Conservation (phyloP, 106 monocot genomes). For the Acorus gramineus region DNA sequence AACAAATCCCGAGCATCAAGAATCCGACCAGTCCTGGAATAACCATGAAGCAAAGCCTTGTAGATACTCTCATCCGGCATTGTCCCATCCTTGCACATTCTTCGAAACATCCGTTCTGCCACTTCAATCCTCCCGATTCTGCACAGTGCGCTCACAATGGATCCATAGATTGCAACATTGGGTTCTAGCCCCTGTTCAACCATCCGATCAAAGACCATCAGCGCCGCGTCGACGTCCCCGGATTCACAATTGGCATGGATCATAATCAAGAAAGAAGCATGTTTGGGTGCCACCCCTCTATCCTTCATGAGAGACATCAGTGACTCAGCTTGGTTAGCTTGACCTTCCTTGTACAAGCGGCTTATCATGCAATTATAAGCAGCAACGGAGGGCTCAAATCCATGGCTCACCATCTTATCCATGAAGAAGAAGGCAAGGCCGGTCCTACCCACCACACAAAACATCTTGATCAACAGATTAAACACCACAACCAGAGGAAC, state of each 20-base stretch:
- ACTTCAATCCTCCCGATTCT: slow-evolving; percentile 8
- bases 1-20: slow-evolving; percentile 17
- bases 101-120: slow-evolving; percentile 10
- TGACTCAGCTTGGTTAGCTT: slow-evolving; percentile 13
- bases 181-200: slow-evolving; percentile 24
- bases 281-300: slow-evolving; percentile 13
- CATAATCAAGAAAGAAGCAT: slow-evolving; percentile 22
- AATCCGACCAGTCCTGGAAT: slow-evolving; percentile 12
- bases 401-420: slow-evolving; percentile 25
- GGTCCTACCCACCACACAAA: slow-evolving; percentile 26
- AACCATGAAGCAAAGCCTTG: slow-evolving; percentile 20
- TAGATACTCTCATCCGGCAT: slow-evolving; percentile 24
- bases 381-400: slow-evolving; percentile 22
- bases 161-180: slow-evolving; percentile 25
- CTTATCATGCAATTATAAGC: slow-evolving; percentile 30
- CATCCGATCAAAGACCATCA: slow-evolving; percentile 23
- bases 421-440: slow-evolving; percentile 17
- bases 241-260: slow-evolving; percentile 21
- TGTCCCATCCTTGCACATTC: slow-evolving; percentile 16
- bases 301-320: slow-evolving; percentile 12
- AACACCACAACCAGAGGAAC: slow-evolving; percentile 20
- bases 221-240: slow-evolving; percentile 23
- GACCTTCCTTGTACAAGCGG: slow-evolving; percentile 22
- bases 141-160: slow-evolving; percentile 18
- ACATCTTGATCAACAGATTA: slow-evolving; percentile 18